phyloP scores from a whole-genome alignment of 176 grass and related monocot species.

The Lolium rigidum region DNA sequence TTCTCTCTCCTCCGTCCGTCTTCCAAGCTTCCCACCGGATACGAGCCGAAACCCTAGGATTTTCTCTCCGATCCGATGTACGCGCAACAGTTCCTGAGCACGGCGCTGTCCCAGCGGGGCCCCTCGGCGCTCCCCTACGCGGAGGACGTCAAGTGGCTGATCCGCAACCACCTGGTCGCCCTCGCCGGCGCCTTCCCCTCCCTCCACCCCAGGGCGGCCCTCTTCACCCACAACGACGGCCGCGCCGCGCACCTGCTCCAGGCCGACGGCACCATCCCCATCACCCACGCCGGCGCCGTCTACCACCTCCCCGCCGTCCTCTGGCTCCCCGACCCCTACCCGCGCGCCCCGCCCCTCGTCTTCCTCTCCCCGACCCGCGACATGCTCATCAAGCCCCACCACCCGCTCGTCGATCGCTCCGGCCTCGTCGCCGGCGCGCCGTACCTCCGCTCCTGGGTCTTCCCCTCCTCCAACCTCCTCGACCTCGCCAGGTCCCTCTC shows the following conservation, averaged over 20 bases:
- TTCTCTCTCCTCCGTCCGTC: not conserved
- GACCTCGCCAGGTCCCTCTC: too few species aligned
- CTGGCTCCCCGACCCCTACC: too few species aligned
- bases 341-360: too few species aligned
- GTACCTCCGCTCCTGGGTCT: too few species aligned
- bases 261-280: slow-evolving; percentile 6
- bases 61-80: not conserved
- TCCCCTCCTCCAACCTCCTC: too few species aligned
- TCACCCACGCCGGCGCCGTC: not conserved
- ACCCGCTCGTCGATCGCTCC: too few species aligned
- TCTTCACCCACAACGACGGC: slow-evolving; percentile 5
- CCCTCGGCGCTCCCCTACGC: not conserved
- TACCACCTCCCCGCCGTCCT: too few species aligned
- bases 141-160: slow-evolving; percentile 5
- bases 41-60: not conserved
- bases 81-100: not conserved
- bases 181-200: not conserved
- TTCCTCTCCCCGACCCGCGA: too few species aligned
- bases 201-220: not conserved
- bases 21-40: not conserved
- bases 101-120: not conserved
- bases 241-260: not conserved
- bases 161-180: slow-evolving; percentile 4
- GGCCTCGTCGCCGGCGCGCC: too few species aligned
- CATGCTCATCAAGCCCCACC: too few species aligned